Evolutionary conservation across 2,329 filamentous ascomycete species (phyloP), one percentile per base, ranked within the genome.

Genomic region (Diaporthe citri): DNA sequence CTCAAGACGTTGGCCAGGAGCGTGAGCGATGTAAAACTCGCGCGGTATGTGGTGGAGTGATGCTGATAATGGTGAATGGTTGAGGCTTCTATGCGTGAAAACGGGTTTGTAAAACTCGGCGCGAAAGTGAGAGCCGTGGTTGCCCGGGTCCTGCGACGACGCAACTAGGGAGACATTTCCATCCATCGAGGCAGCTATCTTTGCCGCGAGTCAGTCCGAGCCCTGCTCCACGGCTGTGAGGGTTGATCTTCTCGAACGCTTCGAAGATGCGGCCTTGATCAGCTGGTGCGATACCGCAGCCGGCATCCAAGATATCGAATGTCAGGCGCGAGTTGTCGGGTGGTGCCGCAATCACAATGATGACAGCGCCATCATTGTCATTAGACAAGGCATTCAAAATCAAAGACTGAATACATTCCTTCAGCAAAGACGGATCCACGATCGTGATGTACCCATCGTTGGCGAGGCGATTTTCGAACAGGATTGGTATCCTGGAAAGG

Each of bases 231-330:
- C 80, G 81, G 0, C 84, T 82, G 48, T 85, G 80, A 0, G 76
- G 75, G 46, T 82, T 80, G 1, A 83, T 81, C 46, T 87, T 87
- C 55, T 87, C 85, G 28, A 87, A 87, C 0, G 85, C 79, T 4
- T 84, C 80, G 39, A 87, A 87, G 5, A 87, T 85, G 3, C 84
- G 82, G 4, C 79, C 31, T 4, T 84, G 82, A 9, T 86, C 78
- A 4, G 81, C 77, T 1, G 76, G 66, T 1, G 76, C 75, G n/a
- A 87, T 85, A 2, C 85, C 86, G 4, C 82, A 78, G 0, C 86
- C 86, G 1, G 82, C 86, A 57, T 88, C 86, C 56, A 84, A 77
- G 1, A 88, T 75, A 55, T 87, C 86, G n/a, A 86, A 81, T 4
- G 79, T 77, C 0, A 86, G 77, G 0, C 78, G 77, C 4, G 80